Evolutionary conservation across 306 rosid genomes (phyloP).

Genomic region (Malus domestica): DNA sequence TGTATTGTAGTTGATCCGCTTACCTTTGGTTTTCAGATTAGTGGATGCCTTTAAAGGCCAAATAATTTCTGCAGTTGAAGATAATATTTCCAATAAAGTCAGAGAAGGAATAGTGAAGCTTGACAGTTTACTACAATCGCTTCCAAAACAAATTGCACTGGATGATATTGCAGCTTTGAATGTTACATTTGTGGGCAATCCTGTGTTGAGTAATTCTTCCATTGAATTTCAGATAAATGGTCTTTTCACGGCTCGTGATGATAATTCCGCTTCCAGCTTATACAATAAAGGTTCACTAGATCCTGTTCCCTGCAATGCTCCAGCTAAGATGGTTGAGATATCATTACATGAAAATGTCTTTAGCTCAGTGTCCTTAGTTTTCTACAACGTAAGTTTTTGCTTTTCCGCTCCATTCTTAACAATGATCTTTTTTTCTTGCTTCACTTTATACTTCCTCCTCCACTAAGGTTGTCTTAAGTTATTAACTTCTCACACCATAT

Average conservation of each 20-base stretch:
- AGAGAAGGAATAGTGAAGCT: slow-evolving; percentile 54
- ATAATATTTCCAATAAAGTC: slow-evolving; percentile 50
- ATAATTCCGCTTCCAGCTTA: slow-evolving; percentile 22
- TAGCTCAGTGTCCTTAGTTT: slow-evolving; percentile 50
- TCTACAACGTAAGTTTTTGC: slow-evolving; percentile 51
- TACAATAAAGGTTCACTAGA: slow-evolving; percentile 17
- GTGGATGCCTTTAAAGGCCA: slow-evolving; percentile 47
- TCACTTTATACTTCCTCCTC: too few relatives aligned
- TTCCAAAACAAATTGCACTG: slow-evolving; percentile 53
- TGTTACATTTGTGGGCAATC: slow-evolving; percentile 57
- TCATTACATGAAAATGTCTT: slow-evolving; percentile 69
- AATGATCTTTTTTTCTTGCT: too few relatives aligned
- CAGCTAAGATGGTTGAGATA: slow-evolving; percentile 61
- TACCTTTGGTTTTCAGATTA: slow-evolving; percentile 40
- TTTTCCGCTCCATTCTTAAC: not conserved
- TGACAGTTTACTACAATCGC: slow-evolving; percentile 42
- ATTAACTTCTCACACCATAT: too few relatives aligned
- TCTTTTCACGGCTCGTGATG: slow-evolving; percentile 32
- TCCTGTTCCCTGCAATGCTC: slow-evolving; percentile 36
- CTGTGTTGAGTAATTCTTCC: slow-evolving; percentile 51
- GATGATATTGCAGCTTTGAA: slow-evolving; percentile 46
- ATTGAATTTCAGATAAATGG: slow-evolving; percentile 62
- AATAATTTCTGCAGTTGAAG: slow-evolving; percentile 65
- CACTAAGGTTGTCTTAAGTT: too few relatives aligned
- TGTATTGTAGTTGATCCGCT: not conserved